Base-by-base conservation (phyloP, 192 early-diverging fungal genomes). In the Entomortierella lignicola region DNA sequence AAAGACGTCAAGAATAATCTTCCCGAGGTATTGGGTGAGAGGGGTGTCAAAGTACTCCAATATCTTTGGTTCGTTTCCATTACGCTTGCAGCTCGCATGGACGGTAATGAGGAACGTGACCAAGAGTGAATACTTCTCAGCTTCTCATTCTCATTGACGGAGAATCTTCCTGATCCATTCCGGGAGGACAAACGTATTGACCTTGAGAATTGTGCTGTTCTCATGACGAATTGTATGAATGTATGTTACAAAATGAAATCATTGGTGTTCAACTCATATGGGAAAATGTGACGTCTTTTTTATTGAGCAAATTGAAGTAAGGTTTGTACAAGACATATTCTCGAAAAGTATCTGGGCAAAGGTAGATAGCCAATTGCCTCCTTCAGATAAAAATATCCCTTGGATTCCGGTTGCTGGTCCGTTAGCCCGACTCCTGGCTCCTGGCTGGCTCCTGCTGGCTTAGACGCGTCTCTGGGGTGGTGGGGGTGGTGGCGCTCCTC, bases 401-500 rank as follows among this genome's bases (percentile, higher is more conserved):
- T 30, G 59, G 51, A 12, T 54, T 31, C 53, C 62, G 52, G 57
- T 34, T 52, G 43, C 39, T 60, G 29, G 48, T 25, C 52, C 52
- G 25, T 54, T 13, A 30, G 27, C 52, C 23, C 52, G 52, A 30
- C 52, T 54, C 52, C 52, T 54, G 69, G 41, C 32, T 66, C 23
- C 52, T 44, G 63, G 50, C 41, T 55, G 39, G 63, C 23, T 66
- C 37, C 52, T 66, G 23, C 51, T 37, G 59, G 52, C 43, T 61
- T 79, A 79, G 63, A 70, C 62, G 43, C 75, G 75, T 79, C 75
- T 63, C 67, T 79, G 75, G 53, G 75, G 75, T 70, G 75, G 75
- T 65, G 75, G 75, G 6, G 75, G 75, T 65, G 75, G 75, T 79
- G 75, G 75, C 32, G 62, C 67, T 56, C 66, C 75, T 44, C 75